Evolutionary conservation across 345 rosid species (phyloP).

Genomic region (Corchorus olitorius): DNA sequence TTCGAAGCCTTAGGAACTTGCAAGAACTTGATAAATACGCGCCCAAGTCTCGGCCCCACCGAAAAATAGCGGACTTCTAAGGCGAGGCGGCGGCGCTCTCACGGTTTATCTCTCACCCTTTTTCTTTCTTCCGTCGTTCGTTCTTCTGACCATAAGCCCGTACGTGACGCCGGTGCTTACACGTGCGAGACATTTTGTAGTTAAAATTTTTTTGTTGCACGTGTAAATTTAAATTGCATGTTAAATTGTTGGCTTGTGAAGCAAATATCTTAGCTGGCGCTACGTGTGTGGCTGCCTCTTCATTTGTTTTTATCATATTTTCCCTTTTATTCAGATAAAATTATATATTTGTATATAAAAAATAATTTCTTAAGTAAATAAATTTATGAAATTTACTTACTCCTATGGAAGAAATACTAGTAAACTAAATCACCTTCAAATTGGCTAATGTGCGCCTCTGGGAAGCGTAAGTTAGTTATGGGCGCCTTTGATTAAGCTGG

Average conservation of each 20-base stretch:
- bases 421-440: background rate
- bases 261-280: conserved; percentile 20
- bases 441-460: conserved; percentile 24
- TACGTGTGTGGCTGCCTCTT: conserved; percentile 6
- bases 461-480: conserved; percentile 33
- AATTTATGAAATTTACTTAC: too few relatives aligned
- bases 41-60: conserved; percentile 49
- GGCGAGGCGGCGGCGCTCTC: conserved; percentile 12
- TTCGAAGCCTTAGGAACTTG: conserved; percentile 73
- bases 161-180: conserved; percentile 12
- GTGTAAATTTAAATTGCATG: conserved; percentile 39
- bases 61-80: conserved; percentile 74
- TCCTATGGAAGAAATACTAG: background rate
- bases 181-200: conserved; percentile 7
- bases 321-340: background rate
- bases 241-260: conserved; percentile 29
- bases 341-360: background rate
- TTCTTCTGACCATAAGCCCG: background rate
- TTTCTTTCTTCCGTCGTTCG: background rate
- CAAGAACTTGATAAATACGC: conserved; percentile 47
- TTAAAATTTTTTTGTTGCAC: background rate
- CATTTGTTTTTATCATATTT: background rate
- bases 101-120: background rate
- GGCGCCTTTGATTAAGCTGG: conserved; percentile 29
- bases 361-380: background rate